Percentiles rank a stretch among this genome's conserved stretches.
phyloP scores from a whole-genome alignment of 495 filamentous ascomycete genomes.

The Penicillium ochrochloron region DNA sequence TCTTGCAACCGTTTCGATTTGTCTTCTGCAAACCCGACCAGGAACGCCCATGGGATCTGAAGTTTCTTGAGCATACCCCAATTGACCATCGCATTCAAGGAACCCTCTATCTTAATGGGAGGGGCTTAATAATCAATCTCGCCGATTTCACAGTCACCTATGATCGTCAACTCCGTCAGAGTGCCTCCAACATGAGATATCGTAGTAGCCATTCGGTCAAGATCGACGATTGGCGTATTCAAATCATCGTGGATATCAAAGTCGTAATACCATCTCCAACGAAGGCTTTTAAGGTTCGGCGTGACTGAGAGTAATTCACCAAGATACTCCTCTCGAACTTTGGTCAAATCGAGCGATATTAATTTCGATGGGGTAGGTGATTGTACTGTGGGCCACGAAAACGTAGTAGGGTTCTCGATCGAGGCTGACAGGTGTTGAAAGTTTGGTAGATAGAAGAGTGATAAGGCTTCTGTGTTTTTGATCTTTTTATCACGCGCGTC shows the following conservation, averaged over 20 bases:
- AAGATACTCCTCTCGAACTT: conserved; percentile 20
- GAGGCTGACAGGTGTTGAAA: conserved; percentile 20
- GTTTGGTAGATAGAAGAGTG: conserved; percentile 27
- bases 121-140: no score
- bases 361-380: conserved; percentile 20
- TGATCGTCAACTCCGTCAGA: conserved; percentile 24
- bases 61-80: conserved; percentile 18
- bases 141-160: conserved; percentile 3
- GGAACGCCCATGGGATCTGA: conserved; percentile 24
- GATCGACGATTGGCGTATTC: conserved; percentile 17
- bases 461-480: conserved; percentile 26
- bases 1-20: conserved; percentile 20
- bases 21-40: conserved; percentile 20
- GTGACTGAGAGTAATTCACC: conserved; percentile 21
- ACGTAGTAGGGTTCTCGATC: conserved; percentile 23
- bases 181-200: conserved; percentile 24
- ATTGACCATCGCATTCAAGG: conserved; percentile 19
- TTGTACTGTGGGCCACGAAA: conserved; percentile 20
- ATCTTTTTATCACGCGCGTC: conserved; percentile 10
- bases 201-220: conserved; percentile 20
- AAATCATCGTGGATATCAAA: conserved; percentile 23
- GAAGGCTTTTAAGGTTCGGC: conserved; percentile 11
- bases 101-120: conserved; percentile 18
- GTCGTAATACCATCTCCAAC: conserved; percentile 22
- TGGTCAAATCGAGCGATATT: conserved; percentile 19